A percentile compares a stretch with the other conserved stretches of the same genome.
phyloP scores from a whole-genome alignment of 495 filamentous ascomycete genomes.

The Neurospora terricola region DNA sequence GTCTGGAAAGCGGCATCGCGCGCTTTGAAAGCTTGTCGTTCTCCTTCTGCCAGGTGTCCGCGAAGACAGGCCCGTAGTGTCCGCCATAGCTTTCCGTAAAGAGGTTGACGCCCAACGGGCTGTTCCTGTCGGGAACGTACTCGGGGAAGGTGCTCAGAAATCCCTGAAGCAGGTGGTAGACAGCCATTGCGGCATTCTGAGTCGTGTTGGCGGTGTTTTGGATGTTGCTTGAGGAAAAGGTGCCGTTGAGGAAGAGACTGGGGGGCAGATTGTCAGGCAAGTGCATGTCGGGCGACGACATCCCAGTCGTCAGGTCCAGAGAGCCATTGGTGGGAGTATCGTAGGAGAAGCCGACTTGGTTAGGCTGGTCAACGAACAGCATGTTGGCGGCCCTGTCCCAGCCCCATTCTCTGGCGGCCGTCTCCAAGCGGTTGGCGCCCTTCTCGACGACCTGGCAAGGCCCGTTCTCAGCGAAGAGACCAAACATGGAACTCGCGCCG shows the following conservation, averaged over 20 bases:
- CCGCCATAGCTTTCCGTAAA: slow-evolving; percentile 59
- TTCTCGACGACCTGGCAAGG: slow-evolving; percentile 38
- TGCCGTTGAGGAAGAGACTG: slow-evolving; percentile 43
- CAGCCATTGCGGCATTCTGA: slow-evolving; percentile 48
- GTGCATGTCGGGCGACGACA: slow-evolving; percentile 15
- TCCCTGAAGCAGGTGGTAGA: slow-evolving; percentile 63
- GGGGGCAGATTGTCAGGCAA: slow-evolving; percentile 9
- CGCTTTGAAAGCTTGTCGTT: slow-evolving; percentile 24
- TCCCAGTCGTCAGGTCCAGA: slow-evolving; percentile 27
- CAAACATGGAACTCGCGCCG: slow-evolving; percentile 55
- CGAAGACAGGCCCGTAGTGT: slow-evolving; percentile 54
- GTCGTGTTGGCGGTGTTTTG: slow-evolving; percentile 55
- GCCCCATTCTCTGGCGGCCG: slow-evolving; percentile 37
- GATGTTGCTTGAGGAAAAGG: slow-evolving; percentile 46
- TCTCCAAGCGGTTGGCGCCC: slow-evolving; percentile 39
- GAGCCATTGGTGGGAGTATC: slow-evolving; percentile 43
- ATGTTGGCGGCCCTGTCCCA: slow-evolving; percentile 70
- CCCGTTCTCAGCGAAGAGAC: slow-evolving; percentile 52
- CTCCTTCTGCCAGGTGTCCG: slow-evolving; percentile 50
- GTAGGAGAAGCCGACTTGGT: slow-evolving; percentile 49
- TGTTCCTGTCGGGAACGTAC: slow-evolving; percentile 41
- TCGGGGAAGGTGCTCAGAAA: slow-evolving; percentile 57
- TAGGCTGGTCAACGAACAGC: slow-evolving; percentile 62
- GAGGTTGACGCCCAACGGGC: slow-evolving; percentile 46
- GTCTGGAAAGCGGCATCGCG: slow-evolving; percentile 13